Base-by-base conservation (phyloP, 108 stramenopile species). In the Thalassiosira profunda region DNA sequence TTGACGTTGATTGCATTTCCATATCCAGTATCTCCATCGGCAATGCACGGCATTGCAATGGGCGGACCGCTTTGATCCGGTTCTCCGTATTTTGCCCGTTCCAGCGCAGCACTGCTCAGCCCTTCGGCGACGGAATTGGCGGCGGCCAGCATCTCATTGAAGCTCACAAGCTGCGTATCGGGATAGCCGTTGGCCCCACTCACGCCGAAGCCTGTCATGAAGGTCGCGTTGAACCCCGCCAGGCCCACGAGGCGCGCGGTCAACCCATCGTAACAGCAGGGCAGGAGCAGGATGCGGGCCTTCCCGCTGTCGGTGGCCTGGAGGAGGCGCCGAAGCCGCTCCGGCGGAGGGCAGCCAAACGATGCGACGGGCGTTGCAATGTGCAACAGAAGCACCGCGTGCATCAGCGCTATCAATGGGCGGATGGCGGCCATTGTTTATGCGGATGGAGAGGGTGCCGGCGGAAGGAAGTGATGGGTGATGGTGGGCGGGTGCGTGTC, bases 171-270 rank as follows among this genome's bases (percentile, higher is more conserved):
- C 58, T 96, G 95, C 2, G 96, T 95, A 70, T 98, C 98, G 10
- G 98, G 96, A 52, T 90, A 86, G 10, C 98, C 96, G 48, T 84
- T 83, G 18, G 78, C 85, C 10, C 84, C 97, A 17, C 91, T 91
- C 6, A 97, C 96, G 31, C 96, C 97, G 81, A 97, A 98, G n/a
- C 98, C 98, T 5, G 98, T 97, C 96, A 97, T 97, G 76, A 98
- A 98, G 9, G 97, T 97, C 9, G 95, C 93, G 31, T 95, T 81
- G 63, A 98, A 98, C 4, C 96, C 95, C n/a, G 88, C 82, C 10
- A 81, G 78, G 12, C 87, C 79, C 9, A 96, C 83, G 20, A 96
- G 75, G 1, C 95, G 90, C n/a, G 98, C 98, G 0, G 96, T 93
- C 8, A 98, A 56, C 11, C 96, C 98, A 71, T 98, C 98, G 67